Base-by-base conservation (phyloP, 352 stramenopile species). In the Phytopythium ostracodes region DNA sequence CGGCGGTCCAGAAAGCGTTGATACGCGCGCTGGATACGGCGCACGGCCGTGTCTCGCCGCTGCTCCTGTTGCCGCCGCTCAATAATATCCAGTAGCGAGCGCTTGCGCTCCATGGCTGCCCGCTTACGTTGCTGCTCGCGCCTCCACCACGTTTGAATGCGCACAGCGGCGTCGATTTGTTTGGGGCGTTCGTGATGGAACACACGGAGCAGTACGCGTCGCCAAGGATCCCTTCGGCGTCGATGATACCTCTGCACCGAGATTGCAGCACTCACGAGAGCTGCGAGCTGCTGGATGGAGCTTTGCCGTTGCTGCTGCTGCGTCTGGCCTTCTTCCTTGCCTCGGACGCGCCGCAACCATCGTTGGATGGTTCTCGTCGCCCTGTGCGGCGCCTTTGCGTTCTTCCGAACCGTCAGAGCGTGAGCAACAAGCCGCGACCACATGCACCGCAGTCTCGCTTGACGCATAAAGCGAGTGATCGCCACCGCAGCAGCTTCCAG, bases 211-310 rank as follows among this genome's bases (percentile, higher is more conserved):
- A 76, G 4, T 14, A 85, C n/a, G 9, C 51, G 31, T 2, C 62
- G 52, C 77, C 77, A 88, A 1, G 20, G 64, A 61, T 87, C 74
- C 24, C 40, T 55, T n/a, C 61, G 69, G 11, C 52, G 51, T 10
- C 64, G 72, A 29, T 71, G 68, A 50, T 75, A 72, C 20, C 72
- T 73, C 60, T 89, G 77, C 25, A 89, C 76, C 1, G 25, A 63
- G 6, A 72, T 43, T 1, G 68, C 68, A 11, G 76, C 71, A 6
- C 35, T 63, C 2, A 84, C 36, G 43, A 73, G 38, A 4, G 51
- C 43, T 11, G 58, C 49, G 8, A 82, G 53, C 44, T 71, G 54
- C n/a, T 64, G 42, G 15, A 60, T 43, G 8, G 55, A 38, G 38
- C 38, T 60, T 25, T 60, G 36, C 54, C 20, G 54, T 17, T 50